phyloP scores from a whole-genome alignment of 768 basidiomycete genomes.

The Rhizopogon sp. region DNA sequence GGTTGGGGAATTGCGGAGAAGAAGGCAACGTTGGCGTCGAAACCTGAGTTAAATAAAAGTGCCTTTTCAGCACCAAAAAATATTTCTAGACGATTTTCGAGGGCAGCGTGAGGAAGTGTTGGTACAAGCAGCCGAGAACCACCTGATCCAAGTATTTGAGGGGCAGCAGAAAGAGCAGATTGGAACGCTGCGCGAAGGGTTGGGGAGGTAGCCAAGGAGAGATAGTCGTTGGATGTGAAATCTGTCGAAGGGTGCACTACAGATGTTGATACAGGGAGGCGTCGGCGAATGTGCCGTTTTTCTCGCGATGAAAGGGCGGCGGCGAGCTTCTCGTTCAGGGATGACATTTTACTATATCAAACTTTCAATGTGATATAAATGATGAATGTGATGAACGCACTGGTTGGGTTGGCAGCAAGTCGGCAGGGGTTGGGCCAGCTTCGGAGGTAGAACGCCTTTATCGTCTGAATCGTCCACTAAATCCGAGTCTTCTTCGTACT shows the following conservation, averaged over 20 bases:
- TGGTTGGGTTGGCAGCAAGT: too few species aligned
- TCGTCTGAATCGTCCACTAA: too few species aligned
- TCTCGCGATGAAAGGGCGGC: constrained; percentile 62
- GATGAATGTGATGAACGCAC: too few species aligned
- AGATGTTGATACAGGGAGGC: constrained; percentile 47
- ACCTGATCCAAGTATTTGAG: constrained; percentile 76
- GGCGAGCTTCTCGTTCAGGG: constrained; percentile 35
- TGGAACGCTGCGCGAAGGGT: constrained; percentile 58
- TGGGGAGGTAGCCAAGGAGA: constrained; percentile 66
- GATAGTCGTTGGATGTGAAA: constrained; percentile 92
- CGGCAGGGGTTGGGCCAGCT: too few species aligned
- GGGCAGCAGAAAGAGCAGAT: constrained; percentile 38
- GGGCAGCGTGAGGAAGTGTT: constrained; percentile 46
- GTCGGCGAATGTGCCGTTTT: constrained; percentile 60
- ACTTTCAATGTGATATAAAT: too few species aligned
- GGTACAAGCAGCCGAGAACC: constrained; percentile 82
- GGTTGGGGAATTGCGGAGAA: constrained; percentile 76
- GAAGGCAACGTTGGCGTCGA: constrained; percentile 87
- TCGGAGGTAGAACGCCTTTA: too few species aligned
- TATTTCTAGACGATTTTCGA: constrained; percentile 63
- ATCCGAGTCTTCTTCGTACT: too few species aligned
- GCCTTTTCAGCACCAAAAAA: constrained; percentile 66
- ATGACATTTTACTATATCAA: constrained; percentile 13
- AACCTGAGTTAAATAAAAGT: constrained; percentile 88
- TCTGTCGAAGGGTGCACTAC: constrained; percentile 39